Conservation (phyloP, 2,329 filamentous ascomycete genomes). For the Xylariaceae sp. region DNA sequence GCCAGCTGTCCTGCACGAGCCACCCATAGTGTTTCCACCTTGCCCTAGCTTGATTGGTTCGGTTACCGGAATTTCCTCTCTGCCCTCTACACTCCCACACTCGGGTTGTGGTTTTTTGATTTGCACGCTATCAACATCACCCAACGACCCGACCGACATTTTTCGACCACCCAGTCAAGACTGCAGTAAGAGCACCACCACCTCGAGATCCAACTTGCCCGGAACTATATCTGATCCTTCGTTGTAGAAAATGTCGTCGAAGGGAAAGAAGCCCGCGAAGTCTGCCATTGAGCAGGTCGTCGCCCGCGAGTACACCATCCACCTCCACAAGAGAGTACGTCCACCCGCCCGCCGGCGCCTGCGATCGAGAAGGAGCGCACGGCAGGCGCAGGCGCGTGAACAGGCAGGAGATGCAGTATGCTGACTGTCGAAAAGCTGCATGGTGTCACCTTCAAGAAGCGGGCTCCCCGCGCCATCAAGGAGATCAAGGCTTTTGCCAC, state of each 20-base stretch:
- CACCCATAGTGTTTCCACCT: slow-evolving; percentile 9
- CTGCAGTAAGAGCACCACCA: slow-evolving; percentile 15
- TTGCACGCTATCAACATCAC: slow-evolving; percentile 21
- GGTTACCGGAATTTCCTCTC: slow-evolving; percentile 20
- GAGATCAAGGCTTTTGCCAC: slow-evolving; percentile 94
- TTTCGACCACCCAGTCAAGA: slow-evolving; percentile 21
- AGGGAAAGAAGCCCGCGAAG: slow-evolving; percentile 61
- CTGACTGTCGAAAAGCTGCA: slow-evolving; percentile 61
- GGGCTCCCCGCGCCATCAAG: slow-evolving; percentile 97
- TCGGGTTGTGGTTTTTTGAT: slow-evolving; percentile 14
- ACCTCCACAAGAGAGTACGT: slow-evolving; percentile 99
- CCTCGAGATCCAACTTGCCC: too few relatives aligned
- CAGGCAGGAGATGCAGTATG: background rate
- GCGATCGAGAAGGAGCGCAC: too few relatives aligned
- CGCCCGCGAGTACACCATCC: slow-evolving; percentile 99
- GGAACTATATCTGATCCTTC: too few relatives aligned
- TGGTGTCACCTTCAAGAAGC: slow-evolving; percentile 99
- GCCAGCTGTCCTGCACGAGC: slow-evolving; percentile 12
- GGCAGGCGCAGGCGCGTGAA: background rate
- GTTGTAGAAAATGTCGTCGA: slow-evolving; percentile 55
- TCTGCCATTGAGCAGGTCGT: slow-evolving; percentile 99
- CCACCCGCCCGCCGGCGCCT: slow-evolving; percentile 15
- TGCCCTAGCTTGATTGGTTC: slow-evolving; percentile 22
- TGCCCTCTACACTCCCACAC: slow-evolving; percentile 24
- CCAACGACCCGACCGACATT: slow-evolving; percentile 15